Percentiles rank a stretch among this genome's conserved stretches.
Evolutionary conservation across 352 stramenopile species (phyloP).

Genomic region (Phytophthora idaei): DNA sequence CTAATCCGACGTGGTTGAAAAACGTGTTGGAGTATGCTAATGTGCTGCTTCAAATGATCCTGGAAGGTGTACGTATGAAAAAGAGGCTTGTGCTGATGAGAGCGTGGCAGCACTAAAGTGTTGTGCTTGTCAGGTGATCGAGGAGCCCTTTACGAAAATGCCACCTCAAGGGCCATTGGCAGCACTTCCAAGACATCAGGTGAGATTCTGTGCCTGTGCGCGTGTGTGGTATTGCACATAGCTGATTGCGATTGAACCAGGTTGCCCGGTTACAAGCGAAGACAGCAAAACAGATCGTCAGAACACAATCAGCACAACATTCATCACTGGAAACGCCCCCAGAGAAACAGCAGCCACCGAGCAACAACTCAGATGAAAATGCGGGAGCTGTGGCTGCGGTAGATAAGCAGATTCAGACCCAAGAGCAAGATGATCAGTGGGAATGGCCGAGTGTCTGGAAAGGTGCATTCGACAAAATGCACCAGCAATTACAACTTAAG

Average conservation of each 20-base stretch:
- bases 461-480: conserved; percentile 71
- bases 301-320: conserved; percentile 2
- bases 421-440: conserved; percentile 67
- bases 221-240: neutral
- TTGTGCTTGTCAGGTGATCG: conserved; percentile 35
- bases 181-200: conserved; percentile 52
- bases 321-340: neutral
- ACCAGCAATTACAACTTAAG: conserved; percentile 39
- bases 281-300: conserved; percentile 6
- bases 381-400: conserved; percentile 7
- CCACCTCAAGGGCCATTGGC: conserved; percentile 62
- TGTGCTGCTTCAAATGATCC: conserved; percentile 58
- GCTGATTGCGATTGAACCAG: conserved; percentile 15
- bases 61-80: conserved; percentile 45
- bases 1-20: conserved; percentile 63
- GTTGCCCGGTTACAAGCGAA: conserved; percentile 31
- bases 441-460: conserved; percentile 78
- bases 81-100: no score
- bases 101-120: neutral
- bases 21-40: conserved; percentile 57
- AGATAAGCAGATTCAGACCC: conserved; percentile 63
- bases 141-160: conserved; percentile 69
- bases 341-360: neutral
- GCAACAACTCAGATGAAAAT: conserved; percentile 20
- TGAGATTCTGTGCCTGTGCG: conserved; percentile 8